Conservation (phyloP, 352 stramenopile species). For the Globisporangium takayamanum region DNA sequence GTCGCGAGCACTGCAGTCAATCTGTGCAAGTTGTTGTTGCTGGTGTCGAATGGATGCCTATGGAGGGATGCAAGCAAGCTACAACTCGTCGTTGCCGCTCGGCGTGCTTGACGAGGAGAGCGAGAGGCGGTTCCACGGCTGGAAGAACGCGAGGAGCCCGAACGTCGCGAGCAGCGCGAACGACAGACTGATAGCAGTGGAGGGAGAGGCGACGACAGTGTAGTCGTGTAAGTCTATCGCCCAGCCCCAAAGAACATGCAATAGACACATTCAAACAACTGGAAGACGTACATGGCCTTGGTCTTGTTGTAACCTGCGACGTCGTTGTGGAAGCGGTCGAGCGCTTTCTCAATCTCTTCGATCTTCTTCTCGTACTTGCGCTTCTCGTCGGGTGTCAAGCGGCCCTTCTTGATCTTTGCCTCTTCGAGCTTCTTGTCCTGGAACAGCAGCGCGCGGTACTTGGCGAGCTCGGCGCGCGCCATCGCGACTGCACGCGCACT, state of each 20-base stretch:
- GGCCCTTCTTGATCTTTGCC: conserved; percentile 53
- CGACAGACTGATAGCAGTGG: conserved; percentile 19
- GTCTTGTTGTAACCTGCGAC: conserved; percentile 77
- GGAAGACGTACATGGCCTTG: conserved; percentile 55
- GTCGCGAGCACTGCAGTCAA: neutral
- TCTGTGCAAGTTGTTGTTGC: too few relatives aligned
- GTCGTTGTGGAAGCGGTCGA: conserved; percentile 71
- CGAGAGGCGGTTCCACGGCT: conserved; percentile 45
- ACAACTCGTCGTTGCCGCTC: conserved; percentile 37
- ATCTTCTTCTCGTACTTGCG: conserved; percentile 69
- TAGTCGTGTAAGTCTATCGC: too few relatives aligned
- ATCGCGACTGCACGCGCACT: conserved; percentile 66
- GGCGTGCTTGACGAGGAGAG: neutral
- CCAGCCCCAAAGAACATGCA: too few relatives aligned
- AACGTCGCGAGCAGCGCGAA: conserved; percentile 48
- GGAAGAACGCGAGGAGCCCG: conserved; percentile 64
- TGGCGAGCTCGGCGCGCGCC: conserved; percentile 73
- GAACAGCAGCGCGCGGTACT: conserved; percentile 71
- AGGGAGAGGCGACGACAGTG: too few relatives aligned
- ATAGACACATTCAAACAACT: neutral
- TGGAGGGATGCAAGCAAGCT: conserved; percentile 8
- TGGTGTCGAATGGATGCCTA: neutral
- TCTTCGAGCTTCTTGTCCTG: conserved; percentile 84
- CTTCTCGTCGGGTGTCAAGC: conserved; percentile 46
- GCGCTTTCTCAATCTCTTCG: conserved; percentile 52